Evolutionary conservation across 1,139 yeast genomes (phyloP).

Genomic region (Hansenula lynferdii): DNA sequence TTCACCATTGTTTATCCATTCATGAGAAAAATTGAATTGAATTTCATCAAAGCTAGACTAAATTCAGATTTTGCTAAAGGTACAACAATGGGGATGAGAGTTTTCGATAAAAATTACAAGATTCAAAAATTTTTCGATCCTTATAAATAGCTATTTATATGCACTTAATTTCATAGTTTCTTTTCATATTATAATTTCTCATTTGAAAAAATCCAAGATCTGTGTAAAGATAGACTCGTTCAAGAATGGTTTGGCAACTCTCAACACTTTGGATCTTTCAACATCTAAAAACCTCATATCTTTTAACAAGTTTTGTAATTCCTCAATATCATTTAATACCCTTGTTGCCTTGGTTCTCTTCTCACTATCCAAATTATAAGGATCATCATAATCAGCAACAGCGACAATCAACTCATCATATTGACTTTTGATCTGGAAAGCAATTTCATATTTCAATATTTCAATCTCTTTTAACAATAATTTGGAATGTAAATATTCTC

Average conservation of each 20-base stretch:
- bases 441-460: slow-evolving; percentile 3
- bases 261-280: slow-evolving; percentile 6
- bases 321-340: background rate
- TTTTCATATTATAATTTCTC: too few relatives aligned
- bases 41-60: slow-evolving; percentile 26
- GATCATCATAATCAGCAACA: slow-evolving; percentile 6
- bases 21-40: slow-evolving; percentile 24
- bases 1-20: slow-evolving; percentile 35
- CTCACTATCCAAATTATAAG: slow-evolving; percentile 11
- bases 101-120: slow-evolving; percentile 38
- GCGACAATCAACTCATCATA: slow-evolving; percentile 5
- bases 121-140: slow-evolving; percentile 51
- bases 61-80: slow-evolving; percentile 32
- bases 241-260: too few relatives aligned
- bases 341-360: background rate
- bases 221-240: too few relatives aligned
- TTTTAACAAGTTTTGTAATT: slow-evolving; percentile 5
- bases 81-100: slow-evolving; percentile 56
- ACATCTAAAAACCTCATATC: slow-evolving; percentile 9
- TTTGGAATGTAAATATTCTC: slow-evolving; percentile 8
- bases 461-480: slow-evolving; percentile 7
- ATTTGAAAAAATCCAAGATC: too few relatives aligned
- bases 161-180: too few relatives aligned
- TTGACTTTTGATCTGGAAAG: slow-evolving; percentile 4
- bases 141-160: too few relatives aligned